phyloP scores from a whole-genome alignment of 257 asterid species.

The Ilex asprella region DNA sequence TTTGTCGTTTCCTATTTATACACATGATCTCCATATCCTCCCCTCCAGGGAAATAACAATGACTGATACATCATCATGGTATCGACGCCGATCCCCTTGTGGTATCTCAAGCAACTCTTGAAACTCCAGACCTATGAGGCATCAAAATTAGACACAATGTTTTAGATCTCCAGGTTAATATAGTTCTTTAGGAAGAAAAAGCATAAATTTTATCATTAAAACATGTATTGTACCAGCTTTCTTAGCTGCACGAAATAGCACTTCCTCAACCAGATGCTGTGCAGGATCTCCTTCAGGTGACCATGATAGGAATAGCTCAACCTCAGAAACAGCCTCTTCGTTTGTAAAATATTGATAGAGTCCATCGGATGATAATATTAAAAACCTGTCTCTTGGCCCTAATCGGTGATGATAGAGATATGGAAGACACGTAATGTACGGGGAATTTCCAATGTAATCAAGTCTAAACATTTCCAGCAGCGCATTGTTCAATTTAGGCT shows the following conservation, averaged over 20 bases:
- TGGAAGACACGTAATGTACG: constrained; percentile 72
- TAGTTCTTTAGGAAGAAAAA: background rate
- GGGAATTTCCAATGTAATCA: constrained; percentile 55
- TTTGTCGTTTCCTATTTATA: constrained; percentile 32
- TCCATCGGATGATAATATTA: constrained; percentile 83
- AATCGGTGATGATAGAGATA: constrained; percentile 70
- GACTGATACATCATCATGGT: constrained; percentile 94
- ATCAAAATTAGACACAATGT: background rate
- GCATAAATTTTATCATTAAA: background rate
- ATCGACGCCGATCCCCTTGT: constrained; percentile 91
- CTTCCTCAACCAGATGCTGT: constrained; percentile 82
- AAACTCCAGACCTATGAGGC: constrained; percentile 74
- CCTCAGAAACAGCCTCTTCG: constrained; percentile 90
- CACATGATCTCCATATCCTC: constrained; percentile 93
- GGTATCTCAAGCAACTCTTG: constrained; percentile 90
- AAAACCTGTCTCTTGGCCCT: constrained; percentile 69
- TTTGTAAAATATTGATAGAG: constrained; percentile 95
- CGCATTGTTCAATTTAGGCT: constrained; percentile 93
- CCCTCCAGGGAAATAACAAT: constrained; percentile 96
- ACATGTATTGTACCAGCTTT: constrained; percentile 53
- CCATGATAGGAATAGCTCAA: constrained; percentile 74
- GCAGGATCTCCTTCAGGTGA: constrained; percentile 98
- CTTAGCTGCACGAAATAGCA: constrained; percentile 91
- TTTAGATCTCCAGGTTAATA: background rate
- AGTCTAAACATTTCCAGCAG: constrained; percentile 84